Evolutionary conservation across 208 protist species (phyloP).

Genomic region (Leishmania arabica): DNA sequence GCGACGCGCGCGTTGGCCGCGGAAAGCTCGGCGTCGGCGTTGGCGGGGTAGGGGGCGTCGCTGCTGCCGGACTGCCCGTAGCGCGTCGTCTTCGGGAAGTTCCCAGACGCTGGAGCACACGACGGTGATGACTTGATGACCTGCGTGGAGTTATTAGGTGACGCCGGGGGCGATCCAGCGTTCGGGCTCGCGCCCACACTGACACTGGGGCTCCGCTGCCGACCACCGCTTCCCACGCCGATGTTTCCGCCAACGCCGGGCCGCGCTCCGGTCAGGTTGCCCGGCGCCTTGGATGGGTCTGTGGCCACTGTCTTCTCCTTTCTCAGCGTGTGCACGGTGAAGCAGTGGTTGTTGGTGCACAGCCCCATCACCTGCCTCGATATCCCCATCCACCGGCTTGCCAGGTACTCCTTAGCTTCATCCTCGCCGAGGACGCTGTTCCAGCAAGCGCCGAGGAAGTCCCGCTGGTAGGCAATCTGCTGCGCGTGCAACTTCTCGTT

Average conservation of each 20-base stretch:
- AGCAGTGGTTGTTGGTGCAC: constrained; percentile 55
- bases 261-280: constrained; percentile 3
- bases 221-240: constrained; percentile 7
- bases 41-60: neutral
- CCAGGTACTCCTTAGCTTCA: constrained; percentile 39
- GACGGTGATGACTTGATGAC: neutral
- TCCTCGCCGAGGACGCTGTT: constrained; percentile 44
- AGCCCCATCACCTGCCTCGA: constrained; percentile 48
- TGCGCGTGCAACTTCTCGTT: constrained; percentile 41
- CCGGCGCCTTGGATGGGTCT: neutral
- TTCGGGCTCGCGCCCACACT: neutral
- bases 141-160: neutral
- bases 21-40: neutral
- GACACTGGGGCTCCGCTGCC: neutral
- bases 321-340: constrained; percentile 36
- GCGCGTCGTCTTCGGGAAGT: neutral
- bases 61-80: neutral
- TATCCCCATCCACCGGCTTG: constrained; percentile 59
- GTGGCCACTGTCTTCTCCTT: constrained; percentile 21
- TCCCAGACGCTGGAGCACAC: neutral
- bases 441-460: constrained; percentile 63
- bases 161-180: neutral
- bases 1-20: neutral
- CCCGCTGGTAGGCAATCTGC: constrained; percentile 56
- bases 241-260: neutral